Base-by-base conservation (phyloP, 2,329 filamentous ascomycete species). In the Monilinia polystroma region DNA sequence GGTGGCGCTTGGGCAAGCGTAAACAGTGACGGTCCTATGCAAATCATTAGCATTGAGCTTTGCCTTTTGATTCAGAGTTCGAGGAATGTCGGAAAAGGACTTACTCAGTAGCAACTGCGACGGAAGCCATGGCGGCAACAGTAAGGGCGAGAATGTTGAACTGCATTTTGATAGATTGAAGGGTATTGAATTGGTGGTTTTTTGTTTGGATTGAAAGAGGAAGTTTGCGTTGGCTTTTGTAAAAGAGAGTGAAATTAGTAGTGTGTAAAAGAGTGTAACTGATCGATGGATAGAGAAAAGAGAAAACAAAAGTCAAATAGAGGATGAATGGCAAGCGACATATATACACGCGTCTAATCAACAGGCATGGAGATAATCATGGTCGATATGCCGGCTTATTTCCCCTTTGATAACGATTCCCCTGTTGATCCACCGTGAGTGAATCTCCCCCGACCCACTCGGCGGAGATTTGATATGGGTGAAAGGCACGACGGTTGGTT, bases 141-240 rank as follows among this genome's bases (percentile, higher is more conserved):
- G 66, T 68, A 70, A 76, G 47, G 63, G 72, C 69, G 68, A 72
- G 57, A 68, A 70, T 63, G 69, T 71, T 73, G 75, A 76, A 77
- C 68, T 76, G 73, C 75, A 77, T 77, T 58, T 76, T 77, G 73
- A 73, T 43, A 69, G 71, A 72, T 74, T 63, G 64, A 62, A 57
- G 43, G 18, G 26, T 26, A 54, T 54, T 49, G 56, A 26, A 4
- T 8, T 52, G 18, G 35, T 68, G 59, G 23, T 23, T 23, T 47
- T 57, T 55, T 66, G 66, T 23, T 23, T 63, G 63, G 66, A 59
- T 68, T 60, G 54, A 60, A 32, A 32, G 32, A 32, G 32, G 32
- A 4, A 14, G 5, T 43, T 43, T 43, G 41, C 16, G 41, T 43
- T 43, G 41, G 11, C 4, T 41, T 62, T 68, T 62, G 45, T 53